phyloP scores from a whole-genome alignment of 305 asterid species.

The Solanum hybrid region DNA sequence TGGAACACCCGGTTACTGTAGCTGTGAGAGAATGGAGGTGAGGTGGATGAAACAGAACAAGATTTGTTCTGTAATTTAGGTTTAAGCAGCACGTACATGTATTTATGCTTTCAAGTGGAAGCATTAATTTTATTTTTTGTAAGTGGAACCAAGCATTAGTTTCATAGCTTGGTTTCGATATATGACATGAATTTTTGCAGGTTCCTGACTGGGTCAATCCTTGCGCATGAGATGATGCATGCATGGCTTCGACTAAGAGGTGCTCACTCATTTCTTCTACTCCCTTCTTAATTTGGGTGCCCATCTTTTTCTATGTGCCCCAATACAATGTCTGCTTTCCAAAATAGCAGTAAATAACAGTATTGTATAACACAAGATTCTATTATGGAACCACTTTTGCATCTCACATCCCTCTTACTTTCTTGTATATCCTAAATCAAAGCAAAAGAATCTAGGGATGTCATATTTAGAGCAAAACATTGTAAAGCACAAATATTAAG shows the following conservation, averaged over 20 bases:
- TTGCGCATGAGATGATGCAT: slow-evolving; percentile 52
- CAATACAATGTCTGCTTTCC: neutral
- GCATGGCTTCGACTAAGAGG: slow-evolving; percentile 46
- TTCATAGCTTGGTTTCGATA: neutral
- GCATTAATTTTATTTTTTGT: neutral
- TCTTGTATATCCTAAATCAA: neutral
- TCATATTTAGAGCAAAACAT: neutral
- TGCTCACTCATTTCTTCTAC: neutral
- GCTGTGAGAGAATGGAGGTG: slow-evolving; percentile 98
- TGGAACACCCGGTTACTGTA: slow-evolving; percentile 92
- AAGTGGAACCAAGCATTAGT: neutral
- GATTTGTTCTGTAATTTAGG: neutral
- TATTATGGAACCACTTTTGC: neutral
- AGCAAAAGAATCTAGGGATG: neutral
- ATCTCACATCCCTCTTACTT: neutral
- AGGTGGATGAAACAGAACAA: slow-evolving; percentile 1
- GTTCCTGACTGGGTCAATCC: slow-evolving; percentile 44
- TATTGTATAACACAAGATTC: neutral
- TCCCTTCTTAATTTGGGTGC: neutral
- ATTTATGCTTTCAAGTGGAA: neutral
- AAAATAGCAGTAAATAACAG: neutral
- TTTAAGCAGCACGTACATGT: neutral
- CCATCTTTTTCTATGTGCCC: neutral
- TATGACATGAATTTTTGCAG: slow-evolving; percentile 12
- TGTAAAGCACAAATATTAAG: neutral